Base-by-base conservation (phyloP, 148 eudicot genomes). In the Nepenthes gracilis region DNA sequence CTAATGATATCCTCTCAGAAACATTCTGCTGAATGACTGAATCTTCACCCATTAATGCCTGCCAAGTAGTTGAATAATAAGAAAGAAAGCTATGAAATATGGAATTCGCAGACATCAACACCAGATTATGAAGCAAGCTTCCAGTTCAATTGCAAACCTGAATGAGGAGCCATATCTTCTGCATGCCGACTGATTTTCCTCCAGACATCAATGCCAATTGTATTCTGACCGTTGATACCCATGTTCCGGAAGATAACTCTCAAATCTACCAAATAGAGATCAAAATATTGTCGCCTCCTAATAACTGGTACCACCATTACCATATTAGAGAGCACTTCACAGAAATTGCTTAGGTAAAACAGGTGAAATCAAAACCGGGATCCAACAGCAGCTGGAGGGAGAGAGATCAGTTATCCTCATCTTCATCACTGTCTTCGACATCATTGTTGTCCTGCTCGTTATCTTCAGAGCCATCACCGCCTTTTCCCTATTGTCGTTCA, bases 131-230 rank as follows among this genome's bases (percentile, higher is more conserved):
- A 67, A 45, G 64, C 54, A n/a, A 69, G 64, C 40, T 32, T 51
- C 15, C 32, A 13, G 35, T 33, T 34, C 54, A 33, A 59, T 7
- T 1, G 35, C 60, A 35, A 64, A 92, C 98, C 98, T 80, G 89
- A 71, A 84, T 74, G 47, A 92, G 82, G 68, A 81, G 88, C 98
- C 98, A 92, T 64, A 92, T 92, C 76, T 92, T 88, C 74, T 75
- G 86, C 90, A 92, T 80, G 83, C 81, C 77, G 32, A 88, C 94
- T 60, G 96, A 85, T 74, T 82, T 92, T 14, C 83, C 83, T 58
- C 89, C 87, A 69, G 86, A 75, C 36, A 75, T 65, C 60, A 8
- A 40, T 23, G 23, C 23, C 23, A 23, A 23, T 23, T 23, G 23
- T 23, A 4, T 40, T 0, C 45, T 40, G 45, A 40, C 45, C 45